phyloP scores from a whole-genome alignment of 768 basidiomycete genomes.

The Suillus subluteus region DNA sequence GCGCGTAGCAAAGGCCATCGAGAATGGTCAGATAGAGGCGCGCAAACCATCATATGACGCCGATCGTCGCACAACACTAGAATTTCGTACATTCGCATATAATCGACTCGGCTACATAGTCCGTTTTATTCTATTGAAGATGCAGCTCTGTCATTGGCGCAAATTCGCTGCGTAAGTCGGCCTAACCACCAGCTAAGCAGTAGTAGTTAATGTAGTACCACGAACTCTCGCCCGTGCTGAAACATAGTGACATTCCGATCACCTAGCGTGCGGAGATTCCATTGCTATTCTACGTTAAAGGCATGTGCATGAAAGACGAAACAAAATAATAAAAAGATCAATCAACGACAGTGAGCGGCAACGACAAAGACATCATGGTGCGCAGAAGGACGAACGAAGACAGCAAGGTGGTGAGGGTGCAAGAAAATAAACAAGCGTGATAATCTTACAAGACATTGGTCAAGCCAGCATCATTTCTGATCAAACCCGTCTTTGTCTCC shows the following conservation, averaged over 20 bases:
- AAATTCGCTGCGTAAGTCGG: background rate
- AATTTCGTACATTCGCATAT: no score
- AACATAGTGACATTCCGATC: constrained; percentile 2
- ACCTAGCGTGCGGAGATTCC: constrained; percentile 8
- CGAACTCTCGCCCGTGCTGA: background rate
- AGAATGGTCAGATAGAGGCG: constrained; percentile 35
- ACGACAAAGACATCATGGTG: background rate
- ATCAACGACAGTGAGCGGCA: constrained; percentile 9
- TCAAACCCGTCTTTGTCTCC: constrained; percentile 46
- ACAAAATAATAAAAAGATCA: background rate
- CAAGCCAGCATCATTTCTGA: constrained; percentile 35
- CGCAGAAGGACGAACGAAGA: background rate
- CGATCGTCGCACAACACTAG: no score
- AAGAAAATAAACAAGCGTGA: constrained; percentile 7
- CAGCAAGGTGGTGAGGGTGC: background rate
- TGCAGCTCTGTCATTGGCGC: background rate
- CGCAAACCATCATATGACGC: constrained; percentile 25
- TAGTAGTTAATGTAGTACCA: background rate
- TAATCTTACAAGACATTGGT: constrained; percentile 15
- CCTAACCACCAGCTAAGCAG: background rate
- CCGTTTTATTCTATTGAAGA: background rate
- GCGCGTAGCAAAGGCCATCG: constrained; percentile 36
- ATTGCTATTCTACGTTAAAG: constrained; percentile 4
- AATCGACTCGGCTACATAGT: constrained; percentile 9
- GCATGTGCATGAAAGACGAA: constrained; percentile 11